Evolutionary conservation across 176 grass and related monocot species (phyloP).

Genomic region (Avena atlantica): DNA sequence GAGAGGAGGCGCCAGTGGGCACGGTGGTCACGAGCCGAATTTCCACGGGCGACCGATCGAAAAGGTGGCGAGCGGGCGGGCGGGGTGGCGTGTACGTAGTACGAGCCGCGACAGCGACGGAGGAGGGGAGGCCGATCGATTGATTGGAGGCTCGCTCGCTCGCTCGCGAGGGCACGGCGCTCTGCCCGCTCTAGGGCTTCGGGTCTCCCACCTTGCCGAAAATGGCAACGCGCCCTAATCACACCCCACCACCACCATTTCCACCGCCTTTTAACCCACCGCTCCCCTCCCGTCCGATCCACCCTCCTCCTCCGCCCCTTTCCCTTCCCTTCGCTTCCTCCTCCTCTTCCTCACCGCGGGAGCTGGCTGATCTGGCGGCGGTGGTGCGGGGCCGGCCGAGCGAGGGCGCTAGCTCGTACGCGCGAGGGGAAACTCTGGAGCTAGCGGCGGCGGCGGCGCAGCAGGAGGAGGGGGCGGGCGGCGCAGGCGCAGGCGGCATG

Average conservation of each 20-base stretch:
- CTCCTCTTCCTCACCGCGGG: background rate
- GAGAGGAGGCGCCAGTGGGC: too few species aligned
- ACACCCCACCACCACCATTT: background rate
- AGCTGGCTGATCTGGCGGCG: background rate
- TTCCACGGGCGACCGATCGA: background rate
- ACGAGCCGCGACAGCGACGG: slow-evolving; percentile 32
- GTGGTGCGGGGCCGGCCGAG: background rate
- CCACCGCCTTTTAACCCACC: slow-evolving; percentile 40
- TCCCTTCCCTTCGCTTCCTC: background rate
- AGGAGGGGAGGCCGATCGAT: background rate
- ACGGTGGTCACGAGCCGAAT: slow-evolving; percentile 24
- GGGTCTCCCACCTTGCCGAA: slow-evolving; percentile 52
- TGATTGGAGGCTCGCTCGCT: background rate
- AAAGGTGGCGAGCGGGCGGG: slow-evolving; percentile 4
- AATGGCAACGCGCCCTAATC: slow-evolving; percentile 48
- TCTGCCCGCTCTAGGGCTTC: slow-evolving; percentile 51
- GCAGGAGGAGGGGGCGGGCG: slow-evolving; percentile 57
- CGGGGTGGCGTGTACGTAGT: slow-evolving; percentile 37
- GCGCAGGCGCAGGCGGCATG: slow-evolving; percentile 33
- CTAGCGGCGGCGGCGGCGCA: slow-evolving; percentile 1
- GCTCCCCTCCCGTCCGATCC: background rate
- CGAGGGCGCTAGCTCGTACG: background rate
- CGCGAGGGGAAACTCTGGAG: background rate
- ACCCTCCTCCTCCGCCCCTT: background rate
- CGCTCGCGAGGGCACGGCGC: background rate